Conservation (phyloP, 805 yeast species). For the Cyberlindnera maritima region DNA sequence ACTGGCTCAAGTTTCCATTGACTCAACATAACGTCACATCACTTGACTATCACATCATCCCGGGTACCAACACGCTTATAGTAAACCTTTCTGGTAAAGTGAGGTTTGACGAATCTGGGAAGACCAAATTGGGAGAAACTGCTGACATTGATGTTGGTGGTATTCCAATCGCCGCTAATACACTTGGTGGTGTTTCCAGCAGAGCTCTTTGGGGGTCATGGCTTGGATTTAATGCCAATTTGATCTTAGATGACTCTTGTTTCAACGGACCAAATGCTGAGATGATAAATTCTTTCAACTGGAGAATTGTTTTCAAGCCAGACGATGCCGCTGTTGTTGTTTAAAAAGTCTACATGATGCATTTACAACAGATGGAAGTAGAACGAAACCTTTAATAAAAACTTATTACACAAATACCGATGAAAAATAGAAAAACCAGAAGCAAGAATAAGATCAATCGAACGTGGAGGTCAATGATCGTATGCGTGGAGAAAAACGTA, state of each 20-base stretch:
- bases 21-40: slow-evolving; percentile 64
- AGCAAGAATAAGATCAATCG: no score
- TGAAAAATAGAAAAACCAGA: no score
- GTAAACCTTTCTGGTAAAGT: slow-evolving; percentile 57
- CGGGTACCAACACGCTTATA: slow-evolving; percentile 56
- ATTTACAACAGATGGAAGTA: neutral
- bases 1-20: slow-evolving; percentile 54
- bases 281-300: slow-evolving; percentile 57
- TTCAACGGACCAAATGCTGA: slow-evolving; percentile 39
- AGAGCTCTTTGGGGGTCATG: slow-evolving; percentile 55
- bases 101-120: slow-evolving; percentile 74
- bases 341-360: no score
- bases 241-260: slow-evolving; percentile 56
- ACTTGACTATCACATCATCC: slow-evolving; percentile 64
- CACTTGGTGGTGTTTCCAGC: neutral
- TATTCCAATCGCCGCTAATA: neutral
- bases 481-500: no score
- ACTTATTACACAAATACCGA: no score
- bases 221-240: slow-evolving; percentile 61
- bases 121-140: slow-evolving; percentile 60
- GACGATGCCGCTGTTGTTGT: slow-evolving; percentile 40
- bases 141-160: slow-evolving; percentile 42
- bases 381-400: no score
- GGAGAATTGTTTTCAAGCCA: slow-evolving; percentile 64
- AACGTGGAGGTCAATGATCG: no score